phyloP scores from a whole-genome alignment of 1,284 basidiomycete species.

The Microbotryum silenes-acaulis region DNA sequence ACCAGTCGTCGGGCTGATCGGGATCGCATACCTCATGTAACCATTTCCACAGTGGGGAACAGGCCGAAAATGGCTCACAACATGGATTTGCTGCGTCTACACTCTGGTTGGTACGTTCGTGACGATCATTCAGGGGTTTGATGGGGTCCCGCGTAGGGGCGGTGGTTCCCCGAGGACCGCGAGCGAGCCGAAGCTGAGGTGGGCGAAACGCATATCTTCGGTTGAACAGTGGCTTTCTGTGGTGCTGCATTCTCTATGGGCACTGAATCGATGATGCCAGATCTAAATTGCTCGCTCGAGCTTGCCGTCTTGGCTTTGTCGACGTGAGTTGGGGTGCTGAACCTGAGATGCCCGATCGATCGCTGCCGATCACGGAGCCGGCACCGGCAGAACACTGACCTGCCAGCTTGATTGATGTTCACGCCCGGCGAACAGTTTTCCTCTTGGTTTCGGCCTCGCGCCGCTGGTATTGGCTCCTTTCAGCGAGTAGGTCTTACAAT shows the following conservation, averaged over 20 bases:
- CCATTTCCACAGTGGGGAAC: constrained; percentile 12
- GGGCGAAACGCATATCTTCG: background rate
- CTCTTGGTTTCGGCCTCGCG: constrained; percentile 25
- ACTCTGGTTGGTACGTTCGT: constrained; percentile 5
- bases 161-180: too few relatives aligned
- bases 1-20: too few relatives aligned
- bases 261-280: constrained; percentile 16
- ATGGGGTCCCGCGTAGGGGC: too few relatives aligned
- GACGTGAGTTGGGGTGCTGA: constrained; percentile 10
- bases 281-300: constrained; percentile 16
- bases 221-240: constrained; percentile 4
- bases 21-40: background rate
- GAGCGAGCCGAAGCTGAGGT: too few relatives aligned
- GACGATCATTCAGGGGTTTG: background rate
- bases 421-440: constrained; percentile 8
- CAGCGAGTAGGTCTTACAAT: background rate
- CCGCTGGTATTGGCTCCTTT: constrained; percentile 16
- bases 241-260: constrained; percentile 25
- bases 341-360: background rate
- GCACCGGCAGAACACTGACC: too few relatives aligned
- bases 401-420: background rate
- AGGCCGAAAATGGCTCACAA: constrained; percentile 25
- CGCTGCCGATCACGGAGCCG: too few relatives aligned
- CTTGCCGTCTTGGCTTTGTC: constrained; percentile 23
- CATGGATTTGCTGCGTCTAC: constrained; percentile 16